Evolutionary conservation across 768 basidiomycete genomes (phyloP).

Genomic region (Leccinum fibrillosum): DNA sequence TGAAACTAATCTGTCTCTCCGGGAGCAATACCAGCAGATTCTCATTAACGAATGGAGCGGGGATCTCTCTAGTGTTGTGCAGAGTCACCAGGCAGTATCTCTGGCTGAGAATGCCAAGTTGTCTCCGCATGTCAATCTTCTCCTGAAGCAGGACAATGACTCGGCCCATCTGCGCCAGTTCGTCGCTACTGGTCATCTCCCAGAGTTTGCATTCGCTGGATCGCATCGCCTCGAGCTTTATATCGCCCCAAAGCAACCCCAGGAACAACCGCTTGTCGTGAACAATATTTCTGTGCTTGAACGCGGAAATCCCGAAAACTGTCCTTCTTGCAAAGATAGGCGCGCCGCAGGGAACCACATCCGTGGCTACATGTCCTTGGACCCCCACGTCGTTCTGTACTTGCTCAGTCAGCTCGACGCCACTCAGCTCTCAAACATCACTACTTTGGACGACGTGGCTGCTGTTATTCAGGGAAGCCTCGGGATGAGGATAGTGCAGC

Average conservation of each 20-base stretch:
- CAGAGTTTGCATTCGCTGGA: constrained; percentile 18
- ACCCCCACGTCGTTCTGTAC: constrained; percentile 13
- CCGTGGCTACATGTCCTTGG: constrained; percentile 16
- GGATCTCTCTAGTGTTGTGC: background rate
- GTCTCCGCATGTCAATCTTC: background rate
- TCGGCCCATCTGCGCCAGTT: constrained; percentile 5
- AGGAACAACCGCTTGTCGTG: background rate
- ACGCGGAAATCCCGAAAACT: constrained; percentile 7
- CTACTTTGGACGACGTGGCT: background rate
- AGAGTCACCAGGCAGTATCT: background rate
- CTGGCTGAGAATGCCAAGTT: background rate
- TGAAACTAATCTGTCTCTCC: background rate
- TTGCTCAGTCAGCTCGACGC: constrained; percentile 2
- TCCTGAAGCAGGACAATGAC: background rate
- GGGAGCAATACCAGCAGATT: constrained; percentile 3
- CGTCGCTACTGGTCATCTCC: constrained; percentile 2
- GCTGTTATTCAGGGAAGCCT: constrained; percentile 8
- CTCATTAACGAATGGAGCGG: constrained; percentile 5
- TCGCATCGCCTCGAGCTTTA: constrained; percentile 21
- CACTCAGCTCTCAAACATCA: background rate
- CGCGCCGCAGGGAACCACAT: constrained; percentile 10
- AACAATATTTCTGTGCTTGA: constrained; percentile 16
- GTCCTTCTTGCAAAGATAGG: constrained; percentile 11
- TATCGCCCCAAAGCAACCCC: constrained; percentile 2
- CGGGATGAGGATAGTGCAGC: constrained; percentile 10